Base-by-base conservation (phyloP, 164 flowering plant genomes). In the Paratinospora sagittata region DNA sequence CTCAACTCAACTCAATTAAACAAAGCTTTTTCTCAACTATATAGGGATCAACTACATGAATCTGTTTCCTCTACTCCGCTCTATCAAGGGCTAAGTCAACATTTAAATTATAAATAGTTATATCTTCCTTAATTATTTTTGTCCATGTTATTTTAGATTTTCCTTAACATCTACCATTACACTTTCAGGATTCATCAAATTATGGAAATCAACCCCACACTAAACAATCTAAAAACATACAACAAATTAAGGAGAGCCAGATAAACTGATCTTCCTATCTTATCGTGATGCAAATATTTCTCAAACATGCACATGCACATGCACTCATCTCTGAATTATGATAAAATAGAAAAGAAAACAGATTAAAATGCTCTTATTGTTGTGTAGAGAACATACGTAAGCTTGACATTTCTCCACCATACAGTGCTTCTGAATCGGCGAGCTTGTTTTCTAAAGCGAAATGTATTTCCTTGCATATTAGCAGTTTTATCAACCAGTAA, bases 371-470 rank as follows among this genome's bases (percentile, higher is more conserved):
- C 17, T n/a, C 21, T 55, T 21, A 55, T 55, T 55, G 17, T 55
- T 3, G n/a, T 55, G 0, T 2, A 68, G 55, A 67, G 39, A 63
- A 81, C 92, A 72, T 87, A 92, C 96, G 80, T 78, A 66, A 92
- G 89, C 79, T 89, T 92, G 76, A 81, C 82, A 80, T 92, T 90
- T 83, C 82, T 83, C 97, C 93, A 90, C 94, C 97, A 90, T 10
- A 86, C 73, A 6, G 84, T 80, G 72, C 70, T 89, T 77, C 75
- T 83, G 77, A 78, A 86, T 10, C 88, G 89, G 5, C 90, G 89
- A 72, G 89, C 67, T 68, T 92, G 96, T 82, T 80, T 86, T 78
- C 84, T 84, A 78, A 93, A 93, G 33, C 92, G 87, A 63, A 87
- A 63, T 63, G 95, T 80, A 66, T 87, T 88, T 63, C 88, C 93